phyloP scores from a whole-genome alignment of 2,329 filamentous ascomycete genomes.

The Aureobasidium sp. region DNA sequence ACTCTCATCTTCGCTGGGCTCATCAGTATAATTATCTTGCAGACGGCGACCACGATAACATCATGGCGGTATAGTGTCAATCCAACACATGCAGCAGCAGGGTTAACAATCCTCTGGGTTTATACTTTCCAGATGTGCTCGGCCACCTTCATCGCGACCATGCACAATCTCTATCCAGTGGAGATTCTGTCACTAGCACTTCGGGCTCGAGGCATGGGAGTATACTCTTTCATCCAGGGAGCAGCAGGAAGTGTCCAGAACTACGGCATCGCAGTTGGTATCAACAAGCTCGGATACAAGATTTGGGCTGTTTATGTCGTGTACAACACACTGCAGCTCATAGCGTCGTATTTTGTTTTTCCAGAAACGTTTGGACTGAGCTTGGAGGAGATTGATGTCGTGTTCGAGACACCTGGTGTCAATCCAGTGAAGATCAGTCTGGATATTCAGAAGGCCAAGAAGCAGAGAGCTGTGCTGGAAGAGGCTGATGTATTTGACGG shows the following conservation, averaged over 20 bases:
- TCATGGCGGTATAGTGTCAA: slow-evolving; percentile 39
- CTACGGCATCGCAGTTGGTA: slow-evolving; percentile 44
- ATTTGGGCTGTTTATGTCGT: slow-evolving; percentile 47
- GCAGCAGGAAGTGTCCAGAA: slow-evolving; percentile 38
- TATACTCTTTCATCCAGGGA: slow-evolving; percentile 41
- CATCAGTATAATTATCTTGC: slow-evolving; percentile 38
- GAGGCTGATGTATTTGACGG: not conserved
- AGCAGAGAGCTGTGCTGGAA: slow-evolving; percentile 17
- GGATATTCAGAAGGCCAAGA: slow-evolving; percentile 28
- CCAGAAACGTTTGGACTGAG: slow-evolving; percentile 45
- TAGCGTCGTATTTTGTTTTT: slow-evolving; percentile 45
- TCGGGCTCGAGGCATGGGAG: slow-evolving; percentile 18
- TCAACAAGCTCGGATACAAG: slow-evolving; percentile 43
- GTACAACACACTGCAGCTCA: slow-evolving; percentile 44
- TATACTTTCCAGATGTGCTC: slow-evolving; percentile 45
- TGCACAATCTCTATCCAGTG: slow-evolving; percentile 9
- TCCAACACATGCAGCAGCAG: slow-evolving; percentile 30
- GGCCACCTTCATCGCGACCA: slow-evolving; percentile 36
- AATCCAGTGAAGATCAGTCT: slow-evolving; percentile 39
- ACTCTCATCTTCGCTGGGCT: slow-evolving; percentile 42
- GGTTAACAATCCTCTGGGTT: slow-evolving; percentile 41
- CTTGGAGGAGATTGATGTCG: slow-evolving; percentile 52
- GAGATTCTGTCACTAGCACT: not conserved
- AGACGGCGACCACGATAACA: slow-evolving; percentile 42
- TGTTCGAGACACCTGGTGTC: slow-evolving; percentile 46